Percentiles rank a stretch among this genome's conserved stretches.
These are phyloP conservation scores for Neofusicoccum parvum DNA, from an alignment of 2,329 filamentous ascomycete species.

Conservation along the genomic window DNA sequence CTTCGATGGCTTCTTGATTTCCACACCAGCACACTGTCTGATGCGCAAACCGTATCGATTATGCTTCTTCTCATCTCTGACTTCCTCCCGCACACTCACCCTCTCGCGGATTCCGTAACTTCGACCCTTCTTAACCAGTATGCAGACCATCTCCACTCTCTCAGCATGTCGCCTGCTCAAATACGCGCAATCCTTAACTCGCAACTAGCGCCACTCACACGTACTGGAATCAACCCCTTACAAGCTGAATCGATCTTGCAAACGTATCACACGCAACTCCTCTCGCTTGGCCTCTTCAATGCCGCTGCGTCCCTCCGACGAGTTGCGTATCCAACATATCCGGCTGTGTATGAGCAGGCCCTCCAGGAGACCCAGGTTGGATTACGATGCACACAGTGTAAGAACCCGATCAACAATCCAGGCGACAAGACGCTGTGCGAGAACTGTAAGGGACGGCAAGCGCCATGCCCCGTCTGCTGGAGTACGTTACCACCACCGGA, in stretches of 20 bases:
- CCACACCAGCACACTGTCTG: constrained; percentile 43
- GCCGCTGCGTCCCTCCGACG: constrained; percentile 60
- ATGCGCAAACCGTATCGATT: constrained; percentile 51
- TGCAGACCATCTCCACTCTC: constrained; percentile 40
- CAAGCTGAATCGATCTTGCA: constrained; percentile 60
- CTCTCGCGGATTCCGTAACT: constrained; percentile 31
- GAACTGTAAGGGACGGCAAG: constrained; percentile 49
- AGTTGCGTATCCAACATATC: constrained; percentile 57
- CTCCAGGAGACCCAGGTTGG: constrained; percentile 57
- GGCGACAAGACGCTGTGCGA: constrained; percentile 55
- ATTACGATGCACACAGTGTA: constrained; percentile 59
- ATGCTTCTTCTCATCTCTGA: constrained; percentile 51
- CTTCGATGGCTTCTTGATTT: constrained; percentile 45
- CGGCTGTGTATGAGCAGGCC: constrained; percentile 59
- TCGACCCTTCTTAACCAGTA: constrained; percentile 38
- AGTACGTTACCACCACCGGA: constrained; percentile 44
- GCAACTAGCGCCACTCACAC: constrained; percentile 43
- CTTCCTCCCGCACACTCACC: constrained; percentile 46
- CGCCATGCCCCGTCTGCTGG: constrained; percentile 49
- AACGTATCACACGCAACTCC: constrained; percentile 60
- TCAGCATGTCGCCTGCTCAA: constrained; percentile 42
- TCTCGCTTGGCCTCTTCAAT: constrained; percentile 49
- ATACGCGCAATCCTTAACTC: constrained; percentile 45
- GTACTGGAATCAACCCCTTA: constrained; percentile 49
- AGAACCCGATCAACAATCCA: constrained; percentile 57